A percentile compares a stretch with the other conserved stretches of the same genome.
Conservation (phyloP, 352 stramenopile species). For the Phytophthora cajani region DNA sequence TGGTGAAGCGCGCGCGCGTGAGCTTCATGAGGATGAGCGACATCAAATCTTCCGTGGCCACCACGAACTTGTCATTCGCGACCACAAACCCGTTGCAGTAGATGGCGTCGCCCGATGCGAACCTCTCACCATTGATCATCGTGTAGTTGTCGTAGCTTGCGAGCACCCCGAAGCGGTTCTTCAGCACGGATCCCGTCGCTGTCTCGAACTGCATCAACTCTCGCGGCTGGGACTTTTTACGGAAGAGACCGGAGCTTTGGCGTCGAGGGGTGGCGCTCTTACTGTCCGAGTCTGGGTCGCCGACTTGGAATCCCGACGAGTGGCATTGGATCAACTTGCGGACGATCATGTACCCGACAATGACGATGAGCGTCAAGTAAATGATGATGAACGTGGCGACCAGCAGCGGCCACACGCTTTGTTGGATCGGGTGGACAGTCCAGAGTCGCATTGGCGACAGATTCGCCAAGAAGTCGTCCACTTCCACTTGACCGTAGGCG, state of each 20-base stretch:
- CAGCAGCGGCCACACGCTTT: constrained; percentile 28
- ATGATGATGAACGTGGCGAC: constrained; percentile 31
- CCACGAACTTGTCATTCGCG: constrained; percentile 57
- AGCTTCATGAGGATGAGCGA: constrained; percentile 57
- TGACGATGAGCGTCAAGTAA: constrained; percentile 33
- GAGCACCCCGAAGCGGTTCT: constrained; percentile 43
- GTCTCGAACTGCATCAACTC: constrained; percentile 46
- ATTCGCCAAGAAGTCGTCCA: constrained; percentile 30
- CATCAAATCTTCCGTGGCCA: constrained; percentile 49
- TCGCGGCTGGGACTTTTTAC: constrained; percentile 14
- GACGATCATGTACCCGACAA: constrained; percentile 37
- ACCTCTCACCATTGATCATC: constrained; percentile 30
- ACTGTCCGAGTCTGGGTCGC: neutral
- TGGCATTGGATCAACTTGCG: constrained; percentile 28
- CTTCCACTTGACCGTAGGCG: constrained; percentile 20
- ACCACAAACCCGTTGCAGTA: constrained; percentile 70
- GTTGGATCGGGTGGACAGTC: constrained; percentile 31
- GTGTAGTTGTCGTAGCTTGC: constrained; percentile 56
- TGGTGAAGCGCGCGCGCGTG: constrained; percentile 39
- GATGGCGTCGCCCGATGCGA: constrained; percentile 49
- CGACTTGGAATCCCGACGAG: constrained; percentile 14
- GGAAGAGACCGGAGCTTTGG: constrained; percentile 16
- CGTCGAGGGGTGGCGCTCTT: constrained; percentile 9
- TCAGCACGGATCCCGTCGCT: constrained; percentile 37
- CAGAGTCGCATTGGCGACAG: constrained; percentile 43